phyloP scores from a whole-genome alignment of 2,329 filamentous ascomycete species.

The Cladophialophora bantiana region DNA sequence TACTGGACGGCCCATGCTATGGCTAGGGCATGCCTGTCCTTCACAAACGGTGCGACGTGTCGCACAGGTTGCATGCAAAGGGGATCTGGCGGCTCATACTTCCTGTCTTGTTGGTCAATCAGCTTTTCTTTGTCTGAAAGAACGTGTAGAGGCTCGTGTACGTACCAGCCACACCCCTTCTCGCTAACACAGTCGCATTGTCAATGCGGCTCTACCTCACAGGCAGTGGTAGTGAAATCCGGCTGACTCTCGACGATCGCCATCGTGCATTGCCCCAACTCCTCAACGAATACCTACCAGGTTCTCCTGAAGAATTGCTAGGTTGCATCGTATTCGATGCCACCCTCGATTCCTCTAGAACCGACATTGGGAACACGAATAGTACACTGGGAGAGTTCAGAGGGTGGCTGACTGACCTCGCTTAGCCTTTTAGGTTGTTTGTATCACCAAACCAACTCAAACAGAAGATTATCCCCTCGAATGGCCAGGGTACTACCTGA shows the following conservation, averaged over 20 bases:
- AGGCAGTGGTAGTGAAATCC: background rate
- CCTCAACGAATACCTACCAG: conserved; percentile 23
- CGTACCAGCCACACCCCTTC: conserved; percentile 19
- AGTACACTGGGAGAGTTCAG: background rate
- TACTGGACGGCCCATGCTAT: background rate
- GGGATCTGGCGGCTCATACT: conserved; percentile 17
- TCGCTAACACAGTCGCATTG: conserved; percentile 13
- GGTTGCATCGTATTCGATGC: conserved; percentile 18
- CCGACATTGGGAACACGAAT: conserved; percentile 5
- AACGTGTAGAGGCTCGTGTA: conserved; percentile 10
- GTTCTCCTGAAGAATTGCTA: conserved; percentile 17
- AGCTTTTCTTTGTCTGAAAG: conserved; percentile 31
- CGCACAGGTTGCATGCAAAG: conserved; percentile 24
- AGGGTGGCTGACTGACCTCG: conserved; percentile 20
- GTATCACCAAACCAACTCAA: conserved; percentile 20
- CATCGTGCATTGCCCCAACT: conserved; percentile 28
- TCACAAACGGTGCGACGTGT: conserved; percentile 23
- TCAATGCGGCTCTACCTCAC: conserved; percentile 12
- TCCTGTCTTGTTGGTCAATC: conserved; percentile 9
- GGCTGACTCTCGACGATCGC: conserved; percentile 2
- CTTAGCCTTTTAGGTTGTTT: conserved; percentile 21
- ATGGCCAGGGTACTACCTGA: conserved; percentile 5
- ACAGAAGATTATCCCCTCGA: conserved; percentile 12
- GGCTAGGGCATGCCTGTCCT: background rate
- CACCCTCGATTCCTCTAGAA: background rate